These are phyloP conservation scores for Cytospora piceae DNA, from an alignment of 2,329 filamentous ascomycete species.

Conservation along the genomic window DNA sequence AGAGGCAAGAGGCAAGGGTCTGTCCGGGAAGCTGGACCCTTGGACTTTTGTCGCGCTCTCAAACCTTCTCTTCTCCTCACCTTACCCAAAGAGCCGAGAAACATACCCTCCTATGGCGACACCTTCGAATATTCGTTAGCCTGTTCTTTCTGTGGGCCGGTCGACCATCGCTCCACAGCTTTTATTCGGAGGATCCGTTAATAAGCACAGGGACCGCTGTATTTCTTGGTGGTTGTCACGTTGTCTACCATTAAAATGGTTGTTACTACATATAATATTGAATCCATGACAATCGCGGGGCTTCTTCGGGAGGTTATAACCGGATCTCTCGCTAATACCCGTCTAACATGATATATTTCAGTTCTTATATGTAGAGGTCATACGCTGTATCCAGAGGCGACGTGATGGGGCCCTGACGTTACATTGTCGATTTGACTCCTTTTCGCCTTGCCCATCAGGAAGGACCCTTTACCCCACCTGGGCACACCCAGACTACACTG, in stretches of 20 bases:
- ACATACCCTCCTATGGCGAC: slow-evolving; percentile 35
- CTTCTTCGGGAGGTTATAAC: slow-evolving; percentile 50
- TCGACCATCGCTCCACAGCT: slow-evolving; percentile 18
- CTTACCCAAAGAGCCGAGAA: slow-evolving; percentile 29
- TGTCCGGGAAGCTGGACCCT: slow-evolving; percentile 7
- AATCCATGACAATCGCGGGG: slow-evolving; percentile 49
- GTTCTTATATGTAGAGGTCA: slow-evolving; percentile 44
- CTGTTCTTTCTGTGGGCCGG: slow-evolving; percentile 48
- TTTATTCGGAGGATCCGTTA: slow-evolving; percentile 37
- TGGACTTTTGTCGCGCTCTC: slow-evolving; percentile 17
- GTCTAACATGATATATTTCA: slow-evolving; percentile 42
- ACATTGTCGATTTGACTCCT: slow-evolving; percentile 12
- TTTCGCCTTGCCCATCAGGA: slow-evolving; percentile 16
- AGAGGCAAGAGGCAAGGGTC: slow-evolving; percentile 10
- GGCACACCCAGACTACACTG: slow-evolving; percentile 3
- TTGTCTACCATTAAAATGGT: slow-evolving; percentile 12
- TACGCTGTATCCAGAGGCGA: slow-evolving; percentile 37
- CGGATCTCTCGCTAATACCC: slow-evolving; percentile 37
- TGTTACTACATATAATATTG: slow-evolving; percentile 24
- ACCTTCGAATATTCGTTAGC: slow-evolving; percentile 43
- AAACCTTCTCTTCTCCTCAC: slow-evolving; percentile 12
- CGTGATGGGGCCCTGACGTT: slow-evolving; percentile 36
- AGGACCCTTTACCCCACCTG: slow-evolving; percentile 10
- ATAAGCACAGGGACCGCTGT: slow-evolving; percentile 34
- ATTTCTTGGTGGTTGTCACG: slow-evolving; percentile 12